phyloP scores from a whole-genome alignment of 1,284 basidiomycete genomes.

The Amanita bisporigera region DNA sequence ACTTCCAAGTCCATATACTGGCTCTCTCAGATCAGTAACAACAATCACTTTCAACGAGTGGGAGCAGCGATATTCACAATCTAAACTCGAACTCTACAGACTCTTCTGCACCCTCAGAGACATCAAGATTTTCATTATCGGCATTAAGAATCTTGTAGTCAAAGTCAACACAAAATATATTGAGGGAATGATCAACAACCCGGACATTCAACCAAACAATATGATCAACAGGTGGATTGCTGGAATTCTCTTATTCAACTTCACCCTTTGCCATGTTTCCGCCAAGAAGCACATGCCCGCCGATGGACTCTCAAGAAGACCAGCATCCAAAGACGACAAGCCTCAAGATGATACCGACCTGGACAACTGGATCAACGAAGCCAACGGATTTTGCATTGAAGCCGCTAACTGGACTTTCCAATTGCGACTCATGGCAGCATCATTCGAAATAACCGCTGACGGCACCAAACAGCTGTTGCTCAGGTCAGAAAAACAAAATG shows the following conservation, averaged over 20 bases:
- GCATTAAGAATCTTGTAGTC: neutral
- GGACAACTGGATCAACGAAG: neutral
- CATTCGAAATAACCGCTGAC: neutral
- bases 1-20: no score
- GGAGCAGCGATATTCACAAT: no score
- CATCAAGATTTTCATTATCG: neutral
- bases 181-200: neutral
- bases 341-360: neutral
- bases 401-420: neutral
- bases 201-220: neutral
- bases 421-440: neutral
- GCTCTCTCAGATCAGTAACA: neutral
- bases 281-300: neutral
- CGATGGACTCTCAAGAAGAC: neutral
- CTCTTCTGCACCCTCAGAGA: neutral
- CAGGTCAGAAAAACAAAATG: slow-evolving; percentile 30
- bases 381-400: neutral
- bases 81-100: neutral
- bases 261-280: neutral
- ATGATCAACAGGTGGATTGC: neutral
- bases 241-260: no score
- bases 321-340: neutral
- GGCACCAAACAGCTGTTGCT: neutral
- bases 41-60: no score
- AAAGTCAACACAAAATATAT: neutral